These are phyloP conservation scores for Diutina scorzettiae DNA, from an alignment of 1,139 yeast genomes.

Conservation along the genomic window DNA sequence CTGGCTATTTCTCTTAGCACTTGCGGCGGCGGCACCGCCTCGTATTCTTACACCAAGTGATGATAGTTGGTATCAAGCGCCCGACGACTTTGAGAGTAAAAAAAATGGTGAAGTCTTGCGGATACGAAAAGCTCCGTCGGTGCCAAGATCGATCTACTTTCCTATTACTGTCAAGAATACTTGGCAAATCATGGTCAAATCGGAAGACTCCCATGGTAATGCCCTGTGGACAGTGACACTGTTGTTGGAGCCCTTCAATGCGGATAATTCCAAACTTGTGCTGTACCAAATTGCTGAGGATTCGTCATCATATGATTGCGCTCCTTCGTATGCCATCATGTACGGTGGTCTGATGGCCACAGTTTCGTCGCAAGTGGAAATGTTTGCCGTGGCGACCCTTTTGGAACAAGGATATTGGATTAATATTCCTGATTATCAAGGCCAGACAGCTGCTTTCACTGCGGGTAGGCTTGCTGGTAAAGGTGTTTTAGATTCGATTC, in stretches of 20 bases:
- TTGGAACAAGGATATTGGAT: slow-evolving; percentile 10
- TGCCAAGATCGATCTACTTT: slow-evolving; percentile 7
- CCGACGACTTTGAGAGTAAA: slow-evolving; percentile 7
- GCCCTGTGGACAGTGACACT: slow-evolving; percentile 9
- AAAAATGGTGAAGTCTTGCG: slow-evolving; percentile 8
- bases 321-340: slow-evolving; percentile 10
- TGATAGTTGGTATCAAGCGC: slow-evolving; percentile 8
- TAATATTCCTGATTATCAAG: slow-evolving; percentile 10
- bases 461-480: slow-evolving; percentile 10
- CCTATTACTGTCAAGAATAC: slow-evolving; percentile 7
- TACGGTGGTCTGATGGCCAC: slow-evolving; percentile 8
- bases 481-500: slow-evolving; percentile 9
- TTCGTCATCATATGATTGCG: slow-evolving; percentile 9
- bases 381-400: slow-evolving; percentile 7
- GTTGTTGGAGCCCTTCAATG: slow-evolving; percentile 9
- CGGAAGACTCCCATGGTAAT: slow-evolving; percentile 8
- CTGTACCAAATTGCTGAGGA: slow-evolving; percentile 10
- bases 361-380: slow-evolving; percentile 8
- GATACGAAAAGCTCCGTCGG: slow-evolving; percentile 8
- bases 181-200: slow-evolving; percentile 9
- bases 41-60: slow-evolving; percentile 6
- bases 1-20: slow-evolving; percentile 1
- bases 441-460: slow-evolving; percentile 9
- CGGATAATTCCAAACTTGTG: slow-evolving; percentile 9
- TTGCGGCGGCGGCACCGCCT: not conserved